Conservation (phyloP, 2,329 filamentous ascomycete genomes). For the Trichoderma sp. region DNA sequence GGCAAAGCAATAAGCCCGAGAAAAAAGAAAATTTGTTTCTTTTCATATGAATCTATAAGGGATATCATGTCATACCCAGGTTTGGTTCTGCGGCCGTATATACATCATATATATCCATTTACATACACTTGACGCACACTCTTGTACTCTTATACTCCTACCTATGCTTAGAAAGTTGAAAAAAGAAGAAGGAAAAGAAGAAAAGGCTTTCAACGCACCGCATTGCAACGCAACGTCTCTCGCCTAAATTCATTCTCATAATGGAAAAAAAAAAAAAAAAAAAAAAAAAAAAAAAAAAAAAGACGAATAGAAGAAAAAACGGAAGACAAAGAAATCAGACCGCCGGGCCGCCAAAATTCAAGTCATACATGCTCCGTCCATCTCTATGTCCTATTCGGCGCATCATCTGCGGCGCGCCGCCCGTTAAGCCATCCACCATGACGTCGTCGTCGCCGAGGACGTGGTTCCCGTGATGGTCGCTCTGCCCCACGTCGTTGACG, state of each 20-base stretch:
- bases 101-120: constrained; percentile 1
- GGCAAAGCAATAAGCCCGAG: no score
- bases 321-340: constrained; percentile 20
- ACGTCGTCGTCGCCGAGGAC: constrained; percentile 27
- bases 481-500: constrained; percentile 27
- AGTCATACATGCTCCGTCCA: constrained; percentile 34
- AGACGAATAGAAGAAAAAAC: no score
- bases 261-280: neutral
- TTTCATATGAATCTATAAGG: constrained; percentile 19
- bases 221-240: neutral
- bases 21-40: neutral
- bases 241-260: neutral
- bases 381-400: constrained; percentile 31
- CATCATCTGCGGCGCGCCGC: constrained; percentile 8
- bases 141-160: constrained; percentile 5
- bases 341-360: constrained; percentile 32
- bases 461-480: neutral
- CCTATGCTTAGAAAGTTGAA: neutral
- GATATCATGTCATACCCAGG: constrained; percentile 10
- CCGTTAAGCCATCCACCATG: constrained; percentile 21
- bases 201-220: neutral
- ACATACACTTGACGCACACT: neutral
- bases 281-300: neutral
- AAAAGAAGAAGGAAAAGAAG: neutral
- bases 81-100: neutral